Conservation (phyloP, 1,284 basidiomycete species). For the Golubevia pallescens region DNA sequence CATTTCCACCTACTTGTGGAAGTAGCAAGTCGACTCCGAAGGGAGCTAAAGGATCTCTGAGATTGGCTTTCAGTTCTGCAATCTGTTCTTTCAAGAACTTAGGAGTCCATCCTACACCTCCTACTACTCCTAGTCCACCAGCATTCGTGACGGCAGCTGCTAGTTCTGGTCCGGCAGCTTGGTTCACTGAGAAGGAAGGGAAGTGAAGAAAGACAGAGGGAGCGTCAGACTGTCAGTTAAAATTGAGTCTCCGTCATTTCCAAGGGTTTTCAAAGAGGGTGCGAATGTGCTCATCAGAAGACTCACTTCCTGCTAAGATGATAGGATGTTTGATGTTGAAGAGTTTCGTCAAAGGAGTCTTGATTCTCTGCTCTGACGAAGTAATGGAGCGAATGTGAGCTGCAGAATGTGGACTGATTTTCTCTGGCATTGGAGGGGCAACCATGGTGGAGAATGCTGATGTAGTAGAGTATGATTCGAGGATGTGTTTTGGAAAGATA, state of each 20-base stretch:
- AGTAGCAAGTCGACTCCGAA: conserved; percentile 54
- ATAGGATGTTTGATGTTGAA: conserved; percentile 32
- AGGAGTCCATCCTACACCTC: conserved; percentile 26
- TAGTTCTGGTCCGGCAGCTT: conserved; percentile 47
- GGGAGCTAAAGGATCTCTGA: conserved; percentile 49
- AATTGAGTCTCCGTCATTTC: too few species aligned
- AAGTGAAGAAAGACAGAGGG: too few species aligned
- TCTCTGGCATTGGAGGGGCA: too few species aligned
- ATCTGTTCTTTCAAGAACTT: conserved; percentile 26
- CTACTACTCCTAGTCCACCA: conserved; percentile 50
- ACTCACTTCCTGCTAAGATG: conserved; percentile 29
- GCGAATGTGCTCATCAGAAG: too few species aligned
- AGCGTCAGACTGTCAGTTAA: too few species aligned
- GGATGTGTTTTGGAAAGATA: too few species aligned
- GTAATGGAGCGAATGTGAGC: too few species aligned
- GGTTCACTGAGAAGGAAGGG: conserved; percentile 24
- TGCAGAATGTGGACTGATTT: too few species aligned
- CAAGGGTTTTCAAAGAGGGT: too few species aligned
- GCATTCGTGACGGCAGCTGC: conserved; percentile 53
- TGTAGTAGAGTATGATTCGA: too few species aligned
- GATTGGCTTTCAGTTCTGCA: conserved; percentile 26
- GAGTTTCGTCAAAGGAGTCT: conserved; percentile 20
- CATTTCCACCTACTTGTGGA: conserved; percentile 48
- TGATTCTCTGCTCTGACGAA: neutral
- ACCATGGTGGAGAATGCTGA: too few species aligned